Evolutionary conservation across 495 filamentous ascomycete genomes (phyloP), one percentile per base, ranked within the genome.

Genomic region (Penicillium salamii): DNA sequence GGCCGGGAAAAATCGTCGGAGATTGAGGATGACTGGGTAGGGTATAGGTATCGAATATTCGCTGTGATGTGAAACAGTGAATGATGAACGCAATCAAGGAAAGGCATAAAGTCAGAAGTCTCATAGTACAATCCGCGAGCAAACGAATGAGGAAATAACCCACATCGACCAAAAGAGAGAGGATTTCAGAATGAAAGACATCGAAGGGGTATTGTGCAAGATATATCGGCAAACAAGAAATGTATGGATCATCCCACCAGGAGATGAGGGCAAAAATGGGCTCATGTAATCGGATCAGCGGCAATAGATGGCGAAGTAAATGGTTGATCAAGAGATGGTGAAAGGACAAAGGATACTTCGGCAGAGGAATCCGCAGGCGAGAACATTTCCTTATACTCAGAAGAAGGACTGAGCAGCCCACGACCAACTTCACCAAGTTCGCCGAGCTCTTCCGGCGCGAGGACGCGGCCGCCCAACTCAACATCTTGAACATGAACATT

Each of bases 401-500:
- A 47, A 0, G 61, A 60, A 20, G 68, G 61, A 42, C 68, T 71
- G 19, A 74, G 58, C 7, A 74, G 57, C 3, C 57, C 69, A 3
- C 61, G 66, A n/a, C 55, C 52, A 39, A 57, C 57, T 24, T 69
- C 69, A n/a, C 72, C 74, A 12, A 75, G 70, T 4, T 83, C 80
- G 7, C 77, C 76, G 11, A 86, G 65, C 17, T 86, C 85, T 44
- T 87, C 80, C 0, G 82, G 81, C 1, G 71, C 69, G 3, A 98
- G 74, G 3, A 98, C 88, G 17, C 90, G 77, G 0, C 93, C 93
- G 4, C 90, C 87, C 12, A 93, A 62, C 58, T 87, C 79, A n/a
- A 95, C 72, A 54, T 96, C 90, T 52, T 79, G 85, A 15, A 85
- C 78, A 8, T 78, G 77, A 14, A 96, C 87, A 31, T 79, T 74